Conservation (phyloP, 1,284 basidiomycete species). For the Austroboletus niveus region DNA sequence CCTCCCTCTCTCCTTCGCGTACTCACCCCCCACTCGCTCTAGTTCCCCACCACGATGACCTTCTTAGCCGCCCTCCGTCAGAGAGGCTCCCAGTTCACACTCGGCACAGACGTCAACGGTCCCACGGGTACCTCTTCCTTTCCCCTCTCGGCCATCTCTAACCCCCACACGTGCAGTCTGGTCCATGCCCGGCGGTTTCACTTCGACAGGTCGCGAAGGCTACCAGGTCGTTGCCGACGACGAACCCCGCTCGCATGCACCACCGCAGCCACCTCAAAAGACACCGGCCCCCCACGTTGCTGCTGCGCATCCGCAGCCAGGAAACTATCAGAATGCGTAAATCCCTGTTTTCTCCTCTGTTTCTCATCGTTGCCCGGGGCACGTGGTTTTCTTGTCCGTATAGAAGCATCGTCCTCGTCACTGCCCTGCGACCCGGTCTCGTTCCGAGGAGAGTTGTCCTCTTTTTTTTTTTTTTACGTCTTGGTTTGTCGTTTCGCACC, state of each 20-base stretch:
- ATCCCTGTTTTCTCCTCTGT: neutral
- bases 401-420: no score
- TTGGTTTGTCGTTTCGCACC: no score
- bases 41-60: constrained; percentile 62
- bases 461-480: no score
- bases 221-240: constrained; percentile 72
- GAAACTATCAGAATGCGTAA: constrained; percentile 28
- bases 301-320: constrained; percentile 16
- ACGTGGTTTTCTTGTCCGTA: no score
- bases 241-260: constrained; percentile 37
- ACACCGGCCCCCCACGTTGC: neutral
- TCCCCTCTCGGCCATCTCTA: neutral
- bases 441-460: no score
- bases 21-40: neutral
- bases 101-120: constrained; percentile 57
- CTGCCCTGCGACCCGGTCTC: no score
- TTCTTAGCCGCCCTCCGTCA: constrained; percentile 58
- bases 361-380: no score
- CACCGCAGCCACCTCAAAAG: constrained; percentile 24
- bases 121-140: constrained; percentile 52
- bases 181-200: constrained; percentile 84
- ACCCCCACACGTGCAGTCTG: constrained; percentile 52
- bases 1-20: no score
- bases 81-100: constrained; percentile 59
- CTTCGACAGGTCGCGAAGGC: constrained; percentile 55